Base-by-base conservation (phyloP, 2,329 filamentous ascomycete genomes). In the Mycocentrospora acerina region DNA sequence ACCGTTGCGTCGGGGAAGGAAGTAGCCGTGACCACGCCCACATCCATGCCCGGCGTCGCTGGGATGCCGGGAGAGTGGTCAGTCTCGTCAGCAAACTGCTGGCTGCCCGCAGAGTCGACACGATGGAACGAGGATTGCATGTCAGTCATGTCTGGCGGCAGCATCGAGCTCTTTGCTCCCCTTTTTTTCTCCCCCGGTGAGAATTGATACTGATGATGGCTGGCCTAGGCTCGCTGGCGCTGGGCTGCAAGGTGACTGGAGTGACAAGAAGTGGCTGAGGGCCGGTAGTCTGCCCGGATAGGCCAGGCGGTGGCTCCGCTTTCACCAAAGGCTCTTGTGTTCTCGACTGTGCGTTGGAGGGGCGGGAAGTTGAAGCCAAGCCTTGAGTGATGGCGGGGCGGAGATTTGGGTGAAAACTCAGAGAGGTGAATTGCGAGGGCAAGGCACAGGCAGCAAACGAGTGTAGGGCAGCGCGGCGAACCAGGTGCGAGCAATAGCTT, bases 201-300 rank as follows among this genome's bases (percentile, higher is more conserved):
- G n/a, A n/a, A n/a, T n/a, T n/a, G n/a, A n/a, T n/a, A n/a, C 42
- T 47, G 47, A 17, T 31, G 33, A 41, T 22, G 44, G 38, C 37
- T 32, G 31, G 40, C 37, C 25, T 46, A 37, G 34, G 45, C 42
- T 45, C 41, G 40, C 46, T 48, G n/a, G 44, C 39, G 28, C 15
- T 33, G 46, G 37, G 28, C 40, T 42, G 41, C 45, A 43, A 37
- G 35, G 35, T 39, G 45, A 41, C 42, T 43, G 40, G 49, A 48
- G 44, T 40, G 45, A 46, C 30, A 43, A 51, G 47, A 54, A 49
- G 54, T 54, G 52, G 54, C 52, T 57, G 52, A 43, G 46, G 52
- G 49, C 46, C 40, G 54, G 48, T 39, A 22, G 19, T 22, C 19
- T 48, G 43, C 30, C 48, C 44, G 45, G 46, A 51, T 48, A 46